Evolutionary conservation across 2,329 filamentous ascomycete species (phyloP).

Genomic region (Zalaria sp.): DNA sequence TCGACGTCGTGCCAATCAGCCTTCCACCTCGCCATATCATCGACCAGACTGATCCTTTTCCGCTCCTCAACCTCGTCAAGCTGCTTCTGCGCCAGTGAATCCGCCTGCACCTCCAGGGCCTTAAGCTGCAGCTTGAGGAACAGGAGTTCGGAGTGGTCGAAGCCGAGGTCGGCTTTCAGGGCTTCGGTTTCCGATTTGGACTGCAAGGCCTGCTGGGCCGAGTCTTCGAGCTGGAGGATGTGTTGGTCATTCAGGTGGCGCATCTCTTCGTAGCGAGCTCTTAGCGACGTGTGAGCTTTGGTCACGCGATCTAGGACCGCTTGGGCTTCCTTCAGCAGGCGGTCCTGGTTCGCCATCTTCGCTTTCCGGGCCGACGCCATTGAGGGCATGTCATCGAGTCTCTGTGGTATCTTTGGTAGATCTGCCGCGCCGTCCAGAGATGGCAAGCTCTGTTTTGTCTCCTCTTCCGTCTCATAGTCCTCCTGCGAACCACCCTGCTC

Average conservation of each 20-base stretch:
- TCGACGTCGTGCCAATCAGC: constrained; percentile 21
- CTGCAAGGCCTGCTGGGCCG: constrained; percentile 15
- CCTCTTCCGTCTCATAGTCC: constrained; percentile 6
- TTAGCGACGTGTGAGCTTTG: constrained; percentile 16
- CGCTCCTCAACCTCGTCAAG: constrained; percentile 5
- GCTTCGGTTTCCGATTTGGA: constrained; percentile 23
- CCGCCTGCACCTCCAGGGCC: constrained; percentile 19
- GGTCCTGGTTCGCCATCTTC: constrained; percentile 8
- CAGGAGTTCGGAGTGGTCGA: constrained; percentile 24
- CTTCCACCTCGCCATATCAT: constrained; percentile 21
- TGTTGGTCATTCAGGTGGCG: constrained; percentile 16
- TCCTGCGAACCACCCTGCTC: background rate
- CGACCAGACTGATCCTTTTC: constrained; percentile 11
- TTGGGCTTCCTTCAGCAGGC: constrained; percentile 15
- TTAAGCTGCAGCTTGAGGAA: constrained; percentile 25
- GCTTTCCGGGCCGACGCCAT: too few species aligned
- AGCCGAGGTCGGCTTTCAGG: constrained; percentile 20
- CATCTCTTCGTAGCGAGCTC: constrained; percentile 18
- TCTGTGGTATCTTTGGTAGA: background rate
- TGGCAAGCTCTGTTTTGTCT: constrained; percentile 1
- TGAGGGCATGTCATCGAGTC: background rate
- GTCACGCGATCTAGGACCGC: constrained; percentile 15
- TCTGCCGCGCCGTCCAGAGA: background rate
- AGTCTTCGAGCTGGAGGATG: constrained; percentile 14
- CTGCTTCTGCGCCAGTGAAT: constrained; percentile 5